phyloP scores from a whole-genome alignment of 176 grass and related monocot species.

The Tillandsia leiboldiana region DNA sequence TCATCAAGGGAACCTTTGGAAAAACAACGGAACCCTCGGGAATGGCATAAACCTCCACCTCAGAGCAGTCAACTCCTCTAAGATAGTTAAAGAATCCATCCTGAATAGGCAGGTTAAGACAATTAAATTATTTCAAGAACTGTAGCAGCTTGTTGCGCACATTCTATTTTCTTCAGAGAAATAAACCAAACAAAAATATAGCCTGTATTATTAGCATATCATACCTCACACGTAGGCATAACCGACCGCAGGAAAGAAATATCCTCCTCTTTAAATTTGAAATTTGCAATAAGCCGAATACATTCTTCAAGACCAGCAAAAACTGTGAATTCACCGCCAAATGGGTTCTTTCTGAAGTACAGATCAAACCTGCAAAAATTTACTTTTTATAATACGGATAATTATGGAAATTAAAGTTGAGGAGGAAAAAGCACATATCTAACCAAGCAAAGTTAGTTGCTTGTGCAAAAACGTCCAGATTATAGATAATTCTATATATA shows the following conservation, averaged over 20 bases:
- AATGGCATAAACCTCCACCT: constrained; percentile 93
- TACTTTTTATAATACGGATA: no score
- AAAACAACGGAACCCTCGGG: constrained; percentile 97
- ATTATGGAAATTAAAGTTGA: constrained; percentile 6
- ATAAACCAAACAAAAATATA: neutral
- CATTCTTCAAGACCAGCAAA: constrained; percentile 99
- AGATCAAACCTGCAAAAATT: constrained; percentile 73
- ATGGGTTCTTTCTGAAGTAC: constrained; percentile 96
- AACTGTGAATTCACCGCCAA: constrained; percentile 92
- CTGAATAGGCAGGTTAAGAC: constrained; percentile 35
- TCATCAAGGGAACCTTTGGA: constrained; percentile 87
- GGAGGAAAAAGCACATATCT: constrained; percentile 5
- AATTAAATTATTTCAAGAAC: no score
- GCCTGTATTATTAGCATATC: neutral
- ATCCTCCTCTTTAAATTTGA: constrained; percentile 65
- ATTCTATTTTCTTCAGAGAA: neutral
- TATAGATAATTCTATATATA: neutral
- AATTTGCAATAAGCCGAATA: constrained; percentile 88
- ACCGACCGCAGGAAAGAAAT: constrained; percentile 68
- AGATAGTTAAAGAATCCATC: constrained; percentile 89
- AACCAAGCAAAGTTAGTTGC: no score
- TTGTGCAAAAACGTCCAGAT: neutral
- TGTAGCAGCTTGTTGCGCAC: neutral
- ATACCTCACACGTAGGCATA: constrained; percentile 87
- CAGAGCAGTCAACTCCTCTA: constrained; percentile 53